Base-by-base conservation (phyloP, 2,329 filamentous ascomycete species). In the Pseudogymnoascus sp. region DNA sequence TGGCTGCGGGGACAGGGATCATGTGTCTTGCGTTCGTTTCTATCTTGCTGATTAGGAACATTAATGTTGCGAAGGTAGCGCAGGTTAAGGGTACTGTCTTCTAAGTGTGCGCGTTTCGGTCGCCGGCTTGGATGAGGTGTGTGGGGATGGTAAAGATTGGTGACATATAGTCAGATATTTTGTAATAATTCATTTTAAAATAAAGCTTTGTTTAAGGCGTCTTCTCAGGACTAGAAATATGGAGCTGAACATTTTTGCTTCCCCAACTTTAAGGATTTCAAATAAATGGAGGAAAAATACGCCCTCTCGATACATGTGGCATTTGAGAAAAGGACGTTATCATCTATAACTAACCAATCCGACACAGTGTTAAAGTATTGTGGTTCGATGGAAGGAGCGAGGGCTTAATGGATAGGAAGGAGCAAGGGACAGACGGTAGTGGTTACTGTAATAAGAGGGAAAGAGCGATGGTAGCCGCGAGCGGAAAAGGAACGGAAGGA, bases 1-100 rank as follows among this genome's bases (percentile, higher is more conserved):
- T 82, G 49, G 80, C 82, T 62, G 77, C 78, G 0, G 81, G 80
- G 16, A 75, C 78, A 7, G 77, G 73, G 4, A 70, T 83, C 6
- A 74, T 83, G 69, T 31, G 67, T 2, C 64, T 81, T 11, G 70
- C 73, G 0, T 71, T 82, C 37, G 65, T 74, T 1, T 76, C 69
- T 62, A 71, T 77, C n/a, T 64, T 71, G 1, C 68, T 81, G 62
- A 81, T 79, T 76, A 74, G 73, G 62, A 75, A 82, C 64, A 74
- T 80, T 35, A 74, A 78, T 39, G 72, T 82, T 39, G 77, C 75
- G 60, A 71, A 76, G 31, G 68, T 75, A 16, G 73, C 75, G 65
- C 74, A 81, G 68, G 74, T 75, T 16, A 77, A 78, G 69, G 78
- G 78, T 11, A 75, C 62, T 2, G 66, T 69, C 14, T 69, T 69